These are phyloP conservation scores for Asterionellopsis glacialis DNA, from an alignment of 108 stramenopile genomes.

Conservation along the genomic window DNA sequence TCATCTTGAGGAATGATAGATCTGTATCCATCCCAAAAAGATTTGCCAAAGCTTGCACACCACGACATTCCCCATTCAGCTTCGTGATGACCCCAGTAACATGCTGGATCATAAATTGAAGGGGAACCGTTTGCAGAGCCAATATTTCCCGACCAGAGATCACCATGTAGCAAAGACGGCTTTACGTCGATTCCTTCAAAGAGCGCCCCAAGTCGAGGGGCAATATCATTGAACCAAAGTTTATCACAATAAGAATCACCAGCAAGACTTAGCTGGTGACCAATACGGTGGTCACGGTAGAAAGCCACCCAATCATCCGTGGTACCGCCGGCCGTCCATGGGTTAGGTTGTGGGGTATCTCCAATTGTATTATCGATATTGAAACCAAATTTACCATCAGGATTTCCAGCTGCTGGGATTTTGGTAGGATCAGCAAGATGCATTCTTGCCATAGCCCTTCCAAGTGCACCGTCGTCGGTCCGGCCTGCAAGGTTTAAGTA, in stretches of 20 bases:
- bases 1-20: slow-evolving; percentile 17
- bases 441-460: slow-evolving; percentile 47
- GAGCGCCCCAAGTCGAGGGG: slow-evolving; percentile 31
- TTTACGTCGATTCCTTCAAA: slow-evolving; percentile 27
- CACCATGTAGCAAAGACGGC: slow-evolving; percentile 73
- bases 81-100: slow-evolving; percentile 80
- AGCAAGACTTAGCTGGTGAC: slow-evolving; percentile 65
- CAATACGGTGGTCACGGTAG: slow-evolving; percentile 65
- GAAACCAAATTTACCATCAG: slow-evolving; percentile 40
- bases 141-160: slow-evolving; percentile 81
- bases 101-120: slow-evolving; percentile 80
- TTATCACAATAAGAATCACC: slow-evolving; percentile 14
- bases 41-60: too few relatives aligned
- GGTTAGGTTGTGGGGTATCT: slow-evolving; percentile 56
- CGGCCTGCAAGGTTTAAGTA: slow-evolving; percentile 37
- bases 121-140: slow-evolving; percentile 37
- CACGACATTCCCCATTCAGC: slow-evolving; percentile 27
- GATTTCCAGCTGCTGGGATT: slow-evolving; percentile 11
- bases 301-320: slow-evolving; percentile 74
- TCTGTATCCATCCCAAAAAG: too few relatives aligned
- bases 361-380: slow-evolving; percentile 54
- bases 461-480: slow-evolving; percentile 29
- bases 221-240: slow-evolving; percentile 18
- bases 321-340: slow-evolving; percentile 27
- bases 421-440: slow-evolving; percentile 38